Percentiles rank a stretch among this genome's conserved stretches.
phyloP scores from a whole-genome alignment of 192 early-diverging fungal genomes.

The Entomortierella beljakovae region DNA sequence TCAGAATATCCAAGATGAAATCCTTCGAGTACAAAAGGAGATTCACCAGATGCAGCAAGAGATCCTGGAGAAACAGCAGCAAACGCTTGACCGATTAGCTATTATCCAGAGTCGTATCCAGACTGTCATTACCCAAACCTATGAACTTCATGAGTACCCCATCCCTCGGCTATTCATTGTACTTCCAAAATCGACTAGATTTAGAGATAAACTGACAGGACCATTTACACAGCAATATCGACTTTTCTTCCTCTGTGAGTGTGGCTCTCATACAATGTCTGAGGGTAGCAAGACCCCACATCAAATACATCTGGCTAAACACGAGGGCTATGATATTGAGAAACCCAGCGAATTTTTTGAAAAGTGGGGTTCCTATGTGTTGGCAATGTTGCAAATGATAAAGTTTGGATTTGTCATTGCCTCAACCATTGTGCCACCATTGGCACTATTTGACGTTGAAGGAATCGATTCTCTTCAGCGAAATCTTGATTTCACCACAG shows the following conservation, averaged over 20 bases:
- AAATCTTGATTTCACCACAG: not conserved
- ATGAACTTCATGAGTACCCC: constrained; percentile 11
- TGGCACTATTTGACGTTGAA: not conserved
- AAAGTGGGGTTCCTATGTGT: constrained; percentile 19
- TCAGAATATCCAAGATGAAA: no score
- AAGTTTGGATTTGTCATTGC: not conserved
- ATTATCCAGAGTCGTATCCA: constrained; percentile 1
- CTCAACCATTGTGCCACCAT: not conserved
- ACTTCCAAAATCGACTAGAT: not conserved
- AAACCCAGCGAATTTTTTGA: constrained; percentile 28
- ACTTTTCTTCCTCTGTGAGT: constrained; percentile 14
- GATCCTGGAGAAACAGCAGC: no score
- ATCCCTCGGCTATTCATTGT: constrained; percentile 17
- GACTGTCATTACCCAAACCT: constrained; percentile 4
- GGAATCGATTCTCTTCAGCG: not conserved
- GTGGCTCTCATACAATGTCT: constrained; percentile 8
- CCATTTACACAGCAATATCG: constrained; percentile 5
- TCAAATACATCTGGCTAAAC: constrained; percentile 19
- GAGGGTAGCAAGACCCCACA: not conserved
- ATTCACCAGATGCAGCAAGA: no score
- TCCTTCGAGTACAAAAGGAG: no score
- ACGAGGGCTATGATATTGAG: constrained; percentile 17
- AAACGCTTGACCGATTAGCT: not conserved
- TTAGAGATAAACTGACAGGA: not conserved
- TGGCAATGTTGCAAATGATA: constrained; percentile 4